Evolutionary conservation across 345 rosid genomes (phyloP).

Genomic region (Arabidopsis thaliana): TAIR10.1 NC_003070.9:19936001-19936500

Average conservation of each 20-base stretch:
- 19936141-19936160: constrained; percentile 28
- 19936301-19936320: constrained; percentile 65
- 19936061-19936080: constrained; percentile 12
- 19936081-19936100: constrained; percentile 11
- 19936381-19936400: not conserved
- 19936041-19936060: not conserved
- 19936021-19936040: not conserved
- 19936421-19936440: not conserved
- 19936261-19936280: constrained; percentile 35
- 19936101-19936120: constrained; percentile 1
- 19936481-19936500: constrained; percentile 72
- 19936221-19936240: constrained; percentile 39
- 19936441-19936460: constrained; percentile 45
- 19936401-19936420: not conserved
- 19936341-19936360: constrained; percentile 71
- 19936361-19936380: constrained; percentile 35
- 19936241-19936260: constrained; percentile 54
- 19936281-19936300: not conserved
- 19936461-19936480: constrained; percentile 60
- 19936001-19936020: not conserved
- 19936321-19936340: constrained; percentile 32
- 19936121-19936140: constrained; percentile 4
- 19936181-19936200: constrained; percentile 60
- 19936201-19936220: constrained; percentile 49
- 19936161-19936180: constrained; percentile 41